Conservation (phyloP, 1,284 basidiomycete genomes). For the Pseudozyma thailandica region DNA sequence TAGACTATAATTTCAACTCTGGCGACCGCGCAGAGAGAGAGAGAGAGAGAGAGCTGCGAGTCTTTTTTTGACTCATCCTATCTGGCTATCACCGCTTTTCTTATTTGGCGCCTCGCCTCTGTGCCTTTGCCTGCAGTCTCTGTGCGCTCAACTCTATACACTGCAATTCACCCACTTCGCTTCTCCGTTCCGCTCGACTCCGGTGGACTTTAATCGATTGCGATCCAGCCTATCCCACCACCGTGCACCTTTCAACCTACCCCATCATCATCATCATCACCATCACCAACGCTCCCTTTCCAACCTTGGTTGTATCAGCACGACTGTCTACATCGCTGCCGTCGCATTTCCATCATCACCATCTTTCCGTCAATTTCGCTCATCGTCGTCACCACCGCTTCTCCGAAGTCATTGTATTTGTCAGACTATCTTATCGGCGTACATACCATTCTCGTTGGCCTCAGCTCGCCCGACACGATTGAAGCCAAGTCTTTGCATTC, state of each 20-base stretch:
- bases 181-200: constrained; percentile 16
- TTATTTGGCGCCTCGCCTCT: neutral
- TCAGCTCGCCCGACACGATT: neutral
- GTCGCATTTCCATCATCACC: constrained; percentile 5
- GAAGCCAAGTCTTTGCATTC: neutral
- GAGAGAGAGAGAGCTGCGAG: no score
- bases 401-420: neutral
- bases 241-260: constrained; percentile 5
- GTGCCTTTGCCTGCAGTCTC: neutral
- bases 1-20: no score
- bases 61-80: neutral
- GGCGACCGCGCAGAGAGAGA: no score
- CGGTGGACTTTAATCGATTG: constrained; percentile 17
- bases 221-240: neutral
- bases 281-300: neutral
- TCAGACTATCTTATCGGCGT: neutral
- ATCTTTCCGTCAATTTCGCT: neutral
- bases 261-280: constrained; percentile 1
- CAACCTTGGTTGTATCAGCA: neutral
- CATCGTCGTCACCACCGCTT: neutral
- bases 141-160: neutral
- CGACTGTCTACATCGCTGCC: neutral
- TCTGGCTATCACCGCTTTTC: neutral
- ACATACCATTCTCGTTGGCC: neutral
- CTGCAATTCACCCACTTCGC: constrained; percentile 1